phyloP scores from a whole-genome alignment of 371 early-diverging fungal genomes.

The Syncephalis fuscata region DNA sequence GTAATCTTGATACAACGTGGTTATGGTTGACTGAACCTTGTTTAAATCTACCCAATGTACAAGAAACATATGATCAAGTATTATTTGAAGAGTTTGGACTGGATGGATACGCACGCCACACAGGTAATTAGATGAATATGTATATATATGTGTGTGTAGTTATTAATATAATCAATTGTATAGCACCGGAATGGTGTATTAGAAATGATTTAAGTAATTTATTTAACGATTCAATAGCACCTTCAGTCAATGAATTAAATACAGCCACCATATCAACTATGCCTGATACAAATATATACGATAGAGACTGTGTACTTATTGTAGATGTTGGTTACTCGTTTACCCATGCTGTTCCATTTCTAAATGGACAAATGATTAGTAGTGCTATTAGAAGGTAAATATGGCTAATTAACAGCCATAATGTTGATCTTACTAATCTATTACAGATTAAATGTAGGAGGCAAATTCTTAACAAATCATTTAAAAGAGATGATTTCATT shows the following conservation, averaged over 20 bases:
- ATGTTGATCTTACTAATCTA: no score
- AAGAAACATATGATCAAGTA: slow-evolving; percentile 58
- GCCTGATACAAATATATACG: no score
- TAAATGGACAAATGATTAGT: slow-evolving; percentile 29
- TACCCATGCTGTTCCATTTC: slow-evolving; percentile 63
- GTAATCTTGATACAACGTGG: slow-evolving; percentile 37
- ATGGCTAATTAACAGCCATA: neutral
- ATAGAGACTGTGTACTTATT: slow-evolving; percentile 37
- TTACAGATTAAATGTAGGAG: slow-evolving; percentile 64
- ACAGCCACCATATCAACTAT: no score
- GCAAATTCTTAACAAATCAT: slow-evolving; percentile 69
- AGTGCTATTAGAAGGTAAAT: slow-evolving; percentile 26
- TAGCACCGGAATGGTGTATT: no score
- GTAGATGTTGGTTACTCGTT: slow-evolving; percentile 75
- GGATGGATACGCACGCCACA: slow-evolving; percentile 33
- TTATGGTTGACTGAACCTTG: slow-evolving; percentile 66
- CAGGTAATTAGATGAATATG: slow-evolving; percentile 13
- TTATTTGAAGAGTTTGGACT: slow-evolving; percentile 77
- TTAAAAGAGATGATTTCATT: slow-evolving; percentile 81
- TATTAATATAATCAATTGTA: no score
- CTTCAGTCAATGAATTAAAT: no score
- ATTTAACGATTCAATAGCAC: slow-evolving; percentile 11
- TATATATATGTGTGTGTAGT: no score
- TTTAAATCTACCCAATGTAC: slow-evolving; percentile 56
- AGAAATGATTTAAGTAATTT: slow-evolving; percentile 2